Percentiles rank a stretch among this genome's conserved stretches.
These are phyloP conservation scores for Yarrowia keelungensis DNA, from an alignment of 805 yeast species.

Conservation along the genomic window DNA sequence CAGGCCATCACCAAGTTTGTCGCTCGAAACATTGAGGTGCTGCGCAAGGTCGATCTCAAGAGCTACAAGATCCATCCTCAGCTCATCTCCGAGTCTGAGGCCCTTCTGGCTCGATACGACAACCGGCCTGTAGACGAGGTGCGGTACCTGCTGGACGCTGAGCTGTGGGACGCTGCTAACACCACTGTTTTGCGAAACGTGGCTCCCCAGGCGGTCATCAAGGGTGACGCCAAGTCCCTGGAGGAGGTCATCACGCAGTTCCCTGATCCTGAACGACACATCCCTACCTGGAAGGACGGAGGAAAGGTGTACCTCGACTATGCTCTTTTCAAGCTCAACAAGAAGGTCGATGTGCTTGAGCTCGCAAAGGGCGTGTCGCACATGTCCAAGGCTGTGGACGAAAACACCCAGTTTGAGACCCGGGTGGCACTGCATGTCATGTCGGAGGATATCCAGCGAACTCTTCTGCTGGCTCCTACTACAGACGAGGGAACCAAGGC, in stretches of 20 bases:
- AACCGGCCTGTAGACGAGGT: slow-evolving; percentile 67
- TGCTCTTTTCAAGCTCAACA: slow-evolving; percentile 10
- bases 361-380: slow-evolving; percentile 11
- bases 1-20: slow-evolving; percentile 16
- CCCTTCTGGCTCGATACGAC: slow-evolving; percentile 58
- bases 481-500: background rate
- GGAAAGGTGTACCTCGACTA: slow-evolving; percentile 52
- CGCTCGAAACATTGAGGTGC: slow-evolving; percentile 2
- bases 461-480: background rate
- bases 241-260: slow-evolving; percentile 44
- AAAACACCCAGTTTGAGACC: slow-evolving; percentile 3
- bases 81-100: slow-evolving; percentile 51
- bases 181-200: slow-evolving; percentile 59
- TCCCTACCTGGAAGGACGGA: slow-evolving; percentile 48
- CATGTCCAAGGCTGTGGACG: slow-evolving; percentile 8
- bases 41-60: background rate
- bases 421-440: slow-evolving; percentile 25
- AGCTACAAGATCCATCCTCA: background rate
- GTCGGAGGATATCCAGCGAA: slow-evolving; percentile 16
- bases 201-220: slow-evolving; percentile 75
- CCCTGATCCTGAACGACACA: slow-evolving; percentile 40
- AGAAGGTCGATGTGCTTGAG: slow-evolving; percentile 8
- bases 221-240: slow-evolving; percentile 50
- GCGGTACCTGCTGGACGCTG: slow-evolving; percentile 66
- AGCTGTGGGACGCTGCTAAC: slow-evolving; percentile 69